Percentiles rank a stretch among this genome's conserved stretches.
phyloP scores from a whole-genome alignment of 2,329 filamentous ascomycete genomes.

The Diaporthe citriasiana region DNA sequence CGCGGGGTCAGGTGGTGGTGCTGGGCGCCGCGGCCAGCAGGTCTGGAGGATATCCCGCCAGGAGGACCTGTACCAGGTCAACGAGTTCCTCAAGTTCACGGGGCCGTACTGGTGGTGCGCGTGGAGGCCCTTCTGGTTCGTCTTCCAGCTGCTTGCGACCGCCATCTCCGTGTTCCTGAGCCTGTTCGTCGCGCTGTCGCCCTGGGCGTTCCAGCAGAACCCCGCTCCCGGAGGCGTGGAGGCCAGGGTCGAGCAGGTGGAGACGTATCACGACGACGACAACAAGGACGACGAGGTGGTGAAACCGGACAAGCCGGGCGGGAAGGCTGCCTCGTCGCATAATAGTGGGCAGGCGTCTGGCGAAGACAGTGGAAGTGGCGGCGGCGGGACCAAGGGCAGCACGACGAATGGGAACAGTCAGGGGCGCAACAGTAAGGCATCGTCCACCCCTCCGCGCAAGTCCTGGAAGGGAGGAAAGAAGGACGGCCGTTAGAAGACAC shows the following conservation, averaged over 20 bases:
- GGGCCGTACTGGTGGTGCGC: slow-evolving; percentile 61
- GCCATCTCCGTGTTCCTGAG: slow-evolving; percentile 69
- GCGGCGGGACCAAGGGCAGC: not conserved
- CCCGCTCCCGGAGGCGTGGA: slow-evolving; percentile 35
- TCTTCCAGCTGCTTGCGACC: slow-evolving; percentile 76
- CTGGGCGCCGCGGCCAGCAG: slow-evolving; percentile 42
- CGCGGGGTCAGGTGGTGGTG: no score
- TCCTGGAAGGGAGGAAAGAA: slow-evolving; percentile 30
- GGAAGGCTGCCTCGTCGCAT: not conserved
- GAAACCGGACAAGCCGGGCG: not conserved
- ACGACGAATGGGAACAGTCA: slow-evolving; percentile 21
- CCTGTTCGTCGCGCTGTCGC: slow-evolving; percentile 38
- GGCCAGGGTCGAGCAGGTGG: slow-evolving; percentile 29
- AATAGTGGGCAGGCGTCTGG: not conserved
- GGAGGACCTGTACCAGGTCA: slow-evolving; percentile 85
- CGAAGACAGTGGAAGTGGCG: not conserved
- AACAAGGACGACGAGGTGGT: not conserved
- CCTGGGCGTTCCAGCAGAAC: slow-evolving; percentile 37
- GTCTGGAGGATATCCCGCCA: slow-evolving; percentile 68
- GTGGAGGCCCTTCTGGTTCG: slow-evolving; percentile 59
- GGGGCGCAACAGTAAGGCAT: slow-evolving; percentile 31
- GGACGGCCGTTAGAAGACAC: slow-evolving; percentile 9
- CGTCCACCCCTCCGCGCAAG: slow-evolving; percentile 30
- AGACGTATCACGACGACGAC: slow-evolving; percentile 13
- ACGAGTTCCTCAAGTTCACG: slow-evolving; percentile 82